Evolutionary conservation across 257 asterid species (phyloP).

Genomic region (Anisodus tanguticus): DNA sequence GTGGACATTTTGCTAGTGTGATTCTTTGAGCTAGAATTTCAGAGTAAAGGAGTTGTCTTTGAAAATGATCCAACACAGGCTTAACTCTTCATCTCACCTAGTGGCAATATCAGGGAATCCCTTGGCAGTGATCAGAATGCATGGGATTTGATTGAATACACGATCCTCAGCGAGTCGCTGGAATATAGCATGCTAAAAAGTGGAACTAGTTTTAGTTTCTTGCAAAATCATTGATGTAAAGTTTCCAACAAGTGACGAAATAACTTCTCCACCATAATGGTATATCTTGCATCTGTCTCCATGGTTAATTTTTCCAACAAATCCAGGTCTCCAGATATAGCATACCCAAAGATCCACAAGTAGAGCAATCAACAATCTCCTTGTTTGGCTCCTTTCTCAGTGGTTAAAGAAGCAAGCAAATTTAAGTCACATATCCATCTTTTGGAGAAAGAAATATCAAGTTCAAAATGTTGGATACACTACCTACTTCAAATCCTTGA

Average conservation of each 20-base stretch:
- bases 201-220: constrained; percentile 33
- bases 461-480: background rate
- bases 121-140: constrained; percentile 90
- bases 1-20: background rate
- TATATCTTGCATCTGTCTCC: constrained; percentile 87
- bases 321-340: constrained; percentile 83
- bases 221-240: constrained; percentile 25
- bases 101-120: constrained; percentile 97
- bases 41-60: background rate
- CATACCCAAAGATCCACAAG: constrained; percentile 92
- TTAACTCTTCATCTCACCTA: constrained; percentile 49
- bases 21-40: background rate
- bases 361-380: constrained; percentile 72
- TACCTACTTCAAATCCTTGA: background rate
- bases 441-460: background rate
- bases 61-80: background rate
- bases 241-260: constrained; percentile 13
- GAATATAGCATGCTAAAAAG: constrained; percentile 86
- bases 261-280: constrained; percentile 92
- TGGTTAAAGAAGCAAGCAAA: constrained; percentile 19
- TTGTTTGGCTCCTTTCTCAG: constrained; percentile 68
- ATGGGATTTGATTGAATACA: constrained; percentile 76
- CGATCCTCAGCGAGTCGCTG: constrained; percentile 94
- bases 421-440: constrained; percentile 28
- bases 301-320: constrained; percentile 60